Percentiles rank a stretch among this genome's conserved stretches.
Conservation (phyloP, 2,329 filamentous ascomycete species). For the Colletotrichum musae region DNA sequence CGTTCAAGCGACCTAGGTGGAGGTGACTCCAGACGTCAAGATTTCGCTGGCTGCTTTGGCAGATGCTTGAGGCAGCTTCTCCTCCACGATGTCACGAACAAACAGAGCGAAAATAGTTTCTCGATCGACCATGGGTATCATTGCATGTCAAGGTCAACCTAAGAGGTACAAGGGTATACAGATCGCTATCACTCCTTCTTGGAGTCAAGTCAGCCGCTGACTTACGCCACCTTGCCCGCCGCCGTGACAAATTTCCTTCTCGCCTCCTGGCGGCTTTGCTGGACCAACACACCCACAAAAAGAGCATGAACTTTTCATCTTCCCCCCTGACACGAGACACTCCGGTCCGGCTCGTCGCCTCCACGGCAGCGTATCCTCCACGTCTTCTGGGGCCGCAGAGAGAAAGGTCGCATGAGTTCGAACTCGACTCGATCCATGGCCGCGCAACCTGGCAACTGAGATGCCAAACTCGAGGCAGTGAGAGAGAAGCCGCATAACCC, state of each 20-base stretch:
- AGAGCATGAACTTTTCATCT: conserved; percentile 25
- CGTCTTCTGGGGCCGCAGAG: not conserved
- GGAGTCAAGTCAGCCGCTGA: conserved; percentile 29
- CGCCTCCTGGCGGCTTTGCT: conserved; percentile 25
- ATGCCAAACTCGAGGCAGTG: conserved; percentile 10
- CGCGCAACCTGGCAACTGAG: conserved; percentile 9
- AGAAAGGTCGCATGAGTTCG: not conserved
- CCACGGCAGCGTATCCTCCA: not conserved
- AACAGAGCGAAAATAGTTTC: not conserved
- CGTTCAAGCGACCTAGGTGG: too few relatives aligned
- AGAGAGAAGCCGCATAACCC: conserved; percentile 22
- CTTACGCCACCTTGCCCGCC: conserved; percentile 25
- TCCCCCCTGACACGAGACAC: conserved; percentile 6
- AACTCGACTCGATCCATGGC: not conserved
- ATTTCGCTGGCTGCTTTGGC: too few relatives aligned
- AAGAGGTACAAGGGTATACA: conserved; percentile 24
- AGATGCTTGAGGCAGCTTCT: not conserved
- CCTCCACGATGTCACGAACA: not conserved
- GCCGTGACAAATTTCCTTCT: conserved; percentile 31
- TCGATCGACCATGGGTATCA: conserved; percentile 42
- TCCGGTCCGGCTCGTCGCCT: not conserved
- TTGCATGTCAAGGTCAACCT: conserved; percentile 42
- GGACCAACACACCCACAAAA: conserved; percentile 15
- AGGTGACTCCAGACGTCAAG: too few relatives aligned
- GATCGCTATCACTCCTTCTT: conserved; percentile 23